Evolutionary conservation across 2,329 filamentous ascomycete genomes (phyloP), one percentile per base, ranked within the genome.

Genomic region (Microsporum canis): DNA sequence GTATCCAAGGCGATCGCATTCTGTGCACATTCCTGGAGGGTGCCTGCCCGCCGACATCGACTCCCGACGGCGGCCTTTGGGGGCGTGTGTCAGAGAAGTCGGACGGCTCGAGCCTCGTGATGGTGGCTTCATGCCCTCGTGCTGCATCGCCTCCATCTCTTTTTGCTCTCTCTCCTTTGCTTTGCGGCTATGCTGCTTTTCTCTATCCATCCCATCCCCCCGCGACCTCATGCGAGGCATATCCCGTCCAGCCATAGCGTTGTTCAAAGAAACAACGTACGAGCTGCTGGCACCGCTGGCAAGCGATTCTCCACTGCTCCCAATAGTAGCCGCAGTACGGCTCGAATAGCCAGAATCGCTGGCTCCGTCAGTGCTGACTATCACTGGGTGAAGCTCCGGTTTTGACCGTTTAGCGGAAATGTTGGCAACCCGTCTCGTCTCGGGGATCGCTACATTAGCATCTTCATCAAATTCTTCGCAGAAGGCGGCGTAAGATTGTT

Each of bases 261-360:
- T 70, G 64, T 75, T 71, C 63, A 74, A 64, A 66, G 72, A 76
- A 71, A 72, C 67, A 69, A 70, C 66, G 60, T 64, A 65, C 62
- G 71, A 72, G 64, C 68, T 72, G 66, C 70, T 73, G 68, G 70
- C 73, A 68, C 69, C 75, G 68, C 71, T 73, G 74, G 75, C 75
- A 65, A 71, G 75, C 69, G 79, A 79, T 77, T 80, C 73, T 78
- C 78, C 71, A 74, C 79, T 78, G 74, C 79, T 78, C 68, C 71
- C 73, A 72, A 78, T 74, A 64, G 79, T 79, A 65, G 79, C 77
- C 66, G 76, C 77, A 67, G 81, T 82, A 68, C 79, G 78, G 75
- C 81, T 84, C 65, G 81, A 84, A 76, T 84, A 84, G 67, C 82
- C 82, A 66, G 82, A 84, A 73, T 86, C 83, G 73, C 79, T 83